Conservation (phyloP, 2,329 filamentous ascomycete genomes). For the Nothophoma quercina region DNA sequence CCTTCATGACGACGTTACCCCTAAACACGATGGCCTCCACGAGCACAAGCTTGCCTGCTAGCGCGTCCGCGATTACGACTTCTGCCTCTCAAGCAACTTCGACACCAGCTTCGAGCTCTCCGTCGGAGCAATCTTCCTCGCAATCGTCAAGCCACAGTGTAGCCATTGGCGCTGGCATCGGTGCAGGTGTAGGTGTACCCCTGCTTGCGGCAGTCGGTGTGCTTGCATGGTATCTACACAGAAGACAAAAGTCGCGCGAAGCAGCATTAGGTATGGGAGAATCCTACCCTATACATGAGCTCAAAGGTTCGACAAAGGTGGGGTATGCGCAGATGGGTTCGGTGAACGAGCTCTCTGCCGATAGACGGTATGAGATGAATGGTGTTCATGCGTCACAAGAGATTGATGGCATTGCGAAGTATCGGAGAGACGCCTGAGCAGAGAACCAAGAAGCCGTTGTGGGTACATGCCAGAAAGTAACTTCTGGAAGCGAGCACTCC, state of each 20-base stretch:
- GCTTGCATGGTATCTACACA: constrained; percentile 1
- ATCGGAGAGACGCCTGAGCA: neutral
- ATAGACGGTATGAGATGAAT: neutral
- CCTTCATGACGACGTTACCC: constrained; percentile 14
- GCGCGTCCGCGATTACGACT: constrained; percentile 4
- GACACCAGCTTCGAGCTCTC: neutral
- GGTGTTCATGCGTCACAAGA: neutral
- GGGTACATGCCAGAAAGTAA: neutral
- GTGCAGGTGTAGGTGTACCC: constrained; percentile 3
- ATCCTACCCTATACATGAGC: neutral
- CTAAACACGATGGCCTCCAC: constrained; percentile 1
- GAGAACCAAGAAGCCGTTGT: neutral
- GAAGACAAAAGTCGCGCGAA: neutral
- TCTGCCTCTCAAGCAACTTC: neutral
- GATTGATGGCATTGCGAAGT: neutral
- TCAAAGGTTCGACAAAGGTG: neutral
- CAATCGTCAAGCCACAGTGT: neutral
- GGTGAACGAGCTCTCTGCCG: neutral
- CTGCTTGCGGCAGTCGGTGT: constrained; percentile 5
- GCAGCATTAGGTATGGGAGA: neutral
- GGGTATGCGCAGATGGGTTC: neutral
- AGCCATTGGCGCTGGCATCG: constrained; percentile 10
- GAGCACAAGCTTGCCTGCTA: constrained; percentile 1
- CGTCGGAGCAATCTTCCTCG: neutral
- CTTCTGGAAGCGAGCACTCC: no score